Base-by-base conservation (phyloP, 2,329 filamentous ascomycete species). In the Coniochaeta sp. region DNA sequence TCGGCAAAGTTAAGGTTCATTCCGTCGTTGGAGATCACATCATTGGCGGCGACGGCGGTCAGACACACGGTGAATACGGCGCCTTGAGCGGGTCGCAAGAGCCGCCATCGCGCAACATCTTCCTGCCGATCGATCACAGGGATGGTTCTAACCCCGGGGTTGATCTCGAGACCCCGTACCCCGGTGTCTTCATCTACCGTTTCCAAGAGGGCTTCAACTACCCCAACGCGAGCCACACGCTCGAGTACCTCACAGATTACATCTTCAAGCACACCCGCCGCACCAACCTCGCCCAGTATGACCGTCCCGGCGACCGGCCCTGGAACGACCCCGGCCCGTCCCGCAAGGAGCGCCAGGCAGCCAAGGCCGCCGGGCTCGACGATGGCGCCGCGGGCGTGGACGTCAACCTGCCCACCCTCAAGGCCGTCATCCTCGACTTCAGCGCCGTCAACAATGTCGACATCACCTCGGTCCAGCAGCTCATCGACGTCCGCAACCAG, bases 141-240 rank as follows among this genome's bases (percentile, higher is more conserved):
- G 92, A 97, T 65, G 92, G 92, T 27, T 91, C 89, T 1, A 97
- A 97, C 66, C 92, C 92, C 0, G 78, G 86, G 24, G 77, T 97
- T 46, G 78, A 86, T 10, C 75, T 95, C n/a, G 77, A 88, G 55
- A 82, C 82, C 51, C 91, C 94, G 1, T 89, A 94, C 61, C 92
- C 92, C 0, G 94, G 94, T 50, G 80, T 99, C 58, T 95, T 97
- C 70, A 95, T 97, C 63, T 97, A 95, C 73, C 85, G 92, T 42
- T 96, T 96, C 68, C 84, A 87, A 0, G 92, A 97, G 71, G 89
- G 91, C 40, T 96, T 95, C 77, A 95, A 94, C 70, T 99, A 97
- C 63, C 90, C 92, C 54, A 99, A 96, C 60, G 91, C 91, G 18
- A 89, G 89, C 62, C 85, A 89, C 65, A 91, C 95, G 57, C 81